These are phyloP conservation scores for Hypholoma fasciculare DNA, from an alignment of 768 basidiomycete species.

Conservation along the genomic window DNA sequence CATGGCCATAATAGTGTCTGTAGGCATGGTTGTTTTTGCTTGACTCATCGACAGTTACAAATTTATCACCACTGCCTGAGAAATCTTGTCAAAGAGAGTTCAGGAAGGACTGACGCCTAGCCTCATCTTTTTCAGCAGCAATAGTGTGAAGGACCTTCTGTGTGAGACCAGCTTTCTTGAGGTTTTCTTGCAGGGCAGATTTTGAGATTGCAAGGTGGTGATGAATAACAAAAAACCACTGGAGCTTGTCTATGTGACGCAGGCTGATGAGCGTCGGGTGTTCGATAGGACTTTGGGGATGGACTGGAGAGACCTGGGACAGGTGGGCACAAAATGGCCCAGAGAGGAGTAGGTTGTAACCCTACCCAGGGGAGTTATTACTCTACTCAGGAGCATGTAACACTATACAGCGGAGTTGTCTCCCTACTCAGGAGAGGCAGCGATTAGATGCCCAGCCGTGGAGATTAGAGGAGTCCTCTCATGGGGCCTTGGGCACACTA, in stretches of 20 bases:
- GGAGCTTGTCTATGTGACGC: slow-evolving; percentile 23
- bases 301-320: no score
- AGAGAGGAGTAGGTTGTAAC: no score
- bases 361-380: no score
- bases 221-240: slow-evolving; percentile 19
- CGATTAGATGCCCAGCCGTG: no score
- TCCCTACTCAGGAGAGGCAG: no score
- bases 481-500: no score
- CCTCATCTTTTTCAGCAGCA: slow-evolving; percentile 21
- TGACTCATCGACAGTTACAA: slow-evolving; percentile 22
- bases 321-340: no score
- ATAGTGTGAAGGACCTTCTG: slow-evolving; percentile 58
- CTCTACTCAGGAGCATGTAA: no score
- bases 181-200: slow-evolving; percentile 50
- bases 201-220: slow-evolving; percentile 21
- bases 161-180: slow-evolving; percentile 65
- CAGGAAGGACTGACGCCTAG: background rate
- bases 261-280: no score
- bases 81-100: slow-evolving; percentile 5
- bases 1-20: slow-evolving; percentile 24
- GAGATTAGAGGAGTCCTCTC: no score
- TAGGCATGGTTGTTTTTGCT: slow-evolving; percentile 33
- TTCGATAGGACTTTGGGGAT: no score
- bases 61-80: slow-evolving; percentile 2
- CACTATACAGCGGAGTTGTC: no score